Conservation (phyloP, 768 basidiomycete species). For the Boletellus ananas region DNA sequence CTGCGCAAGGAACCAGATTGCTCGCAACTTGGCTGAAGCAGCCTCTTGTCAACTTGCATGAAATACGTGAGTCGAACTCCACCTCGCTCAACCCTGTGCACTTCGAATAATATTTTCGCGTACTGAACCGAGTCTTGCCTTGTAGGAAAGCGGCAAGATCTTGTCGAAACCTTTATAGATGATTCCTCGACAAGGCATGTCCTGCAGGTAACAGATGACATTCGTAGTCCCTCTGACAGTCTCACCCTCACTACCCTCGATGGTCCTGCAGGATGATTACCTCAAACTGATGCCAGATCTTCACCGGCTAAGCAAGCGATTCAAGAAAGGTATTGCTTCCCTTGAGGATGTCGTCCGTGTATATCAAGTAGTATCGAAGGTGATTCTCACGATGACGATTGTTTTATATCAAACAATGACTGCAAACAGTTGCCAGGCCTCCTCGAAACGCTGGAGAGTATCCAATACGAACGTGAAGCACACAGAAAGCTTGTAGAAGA, state of each 20-base stretch:
- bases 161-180: conserved; percentile 85
- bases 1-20: conserved; percentile 85
- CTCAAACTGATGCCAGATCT: conserved; percentile 93
- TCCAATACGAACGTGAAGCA: conserved; percentile 44
- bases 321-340: conserved; percentile 77
- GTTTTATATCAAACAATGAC: not conserved
- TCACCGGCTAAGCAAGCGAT: conserved; percentile 85
- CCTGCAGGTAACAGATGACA: conserved; percentile 57
- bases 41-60: conserved; percentile 89
- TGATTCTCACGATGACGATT: conserved; percentile 22
- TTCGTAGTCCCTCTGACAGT: not conserved
- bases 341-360: conserved; percentile 95
- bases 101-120: too few species aligned
- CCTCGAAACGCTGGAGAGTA: conserved; percentile 55
- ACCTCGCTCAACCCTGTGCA: not conserved
- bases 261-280: conserved; percentile 64
- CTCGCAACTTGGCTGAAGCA: conserved; percentile 94
- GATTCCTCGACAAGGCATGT: conserved; percentile 66
- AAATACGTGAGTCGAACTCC: conserved; percentile 63
- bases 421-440: conserved; percentile 67
- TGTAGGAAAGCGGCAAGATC: conserved; percentile 76
- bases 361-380: conserved; percentile 89
- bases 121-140: not conserved
- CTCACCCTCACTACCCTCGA: not conserved
- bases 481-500: conserved; percentile 60